Base-by-base conservation (phyloP, 805 yeast species). In the Wickerhamomyces canadensis region DNA sequence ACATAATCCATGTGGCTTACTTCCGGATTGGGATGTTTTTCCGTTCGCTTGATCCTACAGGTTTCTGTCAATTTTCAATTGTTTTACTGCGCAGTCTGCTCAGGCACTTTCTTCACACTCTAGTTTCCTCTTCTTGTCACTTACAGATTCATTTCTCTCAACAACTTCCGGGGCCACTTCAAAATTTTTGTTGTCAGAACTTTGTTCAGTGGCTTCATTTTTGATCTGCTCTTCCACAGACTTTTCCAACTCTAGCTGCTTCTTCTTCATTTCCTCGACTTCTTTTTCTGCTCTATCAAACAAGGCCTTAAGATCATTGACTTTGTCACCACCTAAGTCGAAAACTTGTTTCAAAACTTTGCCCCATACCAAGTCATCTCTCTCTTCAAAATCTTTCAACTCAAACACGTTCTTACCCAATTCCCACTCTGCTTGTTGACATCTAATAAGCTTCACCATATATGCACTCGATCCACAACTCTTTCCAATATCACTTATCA, bases 401-500 rank as follows among this genome's bases (percentile, higher is more conserved):
- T 72, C 72, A 54, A 91, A 81, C 5, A 80, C 88, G 43, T 78
- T 76, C 43, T 74, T 74, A 1, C 75, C 80, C 31, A 91, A 60
- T 27, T 74, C 77, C 96, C 97, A 93, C 32, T 83, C 83, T 3
- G 86, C 86, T 60, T 94, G 98, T 38, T 73, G 68, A 9, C 65
- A 56, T 53, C 99, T 74, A 9, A 77, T 70, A 39, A 93, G 71
- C 47, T 78, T 78, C 8, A 83, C 95, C 96, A 93, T 89, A 54
- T 87, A 87, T 0, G 95, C 86, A 19, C 85, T 76, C 0, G 89
- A 77, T 14, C 82, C 80, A 54, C 89, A 63, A 0, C 91, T 83
- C 42, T 83, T 74, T 2, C 95, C 98, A 31, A 85, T 68, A 53
- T 93, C 99, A 60, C 95, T 86, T 34, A 93, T 70, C 37, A 93